These are phyloP conservation scores for Ceratocystis variospora DNA, from an alignment of 2,329 filamentous ascomycete species.

Conservation along the genomic window DNA sequence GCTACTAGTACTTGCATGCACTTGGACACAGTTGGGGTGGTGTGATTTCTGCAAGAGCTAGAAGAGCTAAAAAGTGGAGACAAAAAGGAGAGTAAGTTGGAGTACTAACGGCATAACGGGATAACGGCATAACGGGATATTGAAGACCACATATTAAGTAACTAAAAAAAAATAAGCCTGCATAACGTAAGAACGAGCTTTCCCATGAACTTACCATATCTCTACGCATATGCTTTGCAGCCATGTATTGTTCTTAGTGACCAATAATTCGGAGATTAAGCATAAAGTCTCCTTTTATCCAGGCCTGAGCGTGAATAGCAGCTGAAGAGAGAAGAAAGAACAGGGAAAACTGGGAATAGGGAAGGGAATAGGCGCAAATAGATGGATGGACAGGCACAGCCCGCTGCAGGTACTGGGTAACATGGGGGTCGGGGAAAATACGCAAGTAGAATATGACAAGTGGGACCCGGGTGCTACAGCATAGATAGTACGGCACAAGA, in stretches of 20 bases:
- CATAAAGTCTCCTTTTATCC: conserved; percentile 3
- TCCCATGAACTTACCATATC: background rate
- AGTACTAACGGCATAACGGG: background rate
- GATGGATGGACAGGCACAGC: too few relatives aligned
- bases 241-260: background rate
- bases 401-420: background rate
- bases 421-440: too few relatives aligned
- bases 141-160: background rate
- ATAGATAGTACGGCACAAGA: too few relatives aligned
- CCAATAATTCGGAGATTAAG: conserved; percentile 4
- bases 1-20: too few relatives aligned
- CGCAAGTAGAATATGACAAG: too few relatives aligned
- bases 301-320: background rate
- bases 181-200: background rate
- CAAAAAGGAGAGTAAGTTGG: background rate
- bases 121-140: background rate
- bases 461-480: too few relatives aligned
- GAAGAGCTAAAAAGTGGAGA: background rate
- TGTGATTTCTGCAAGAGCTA: background rate
- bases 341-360: background rate
- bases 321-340: background rate
- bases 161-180: background rate
- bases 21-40: background rate
- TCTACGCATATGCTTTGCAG: background rate
- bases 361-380: background rate